phyloP scores from a whole-genome alignment of 225 moss, liverwort and hornwort species.

The Polytrichum commune region DNA sequence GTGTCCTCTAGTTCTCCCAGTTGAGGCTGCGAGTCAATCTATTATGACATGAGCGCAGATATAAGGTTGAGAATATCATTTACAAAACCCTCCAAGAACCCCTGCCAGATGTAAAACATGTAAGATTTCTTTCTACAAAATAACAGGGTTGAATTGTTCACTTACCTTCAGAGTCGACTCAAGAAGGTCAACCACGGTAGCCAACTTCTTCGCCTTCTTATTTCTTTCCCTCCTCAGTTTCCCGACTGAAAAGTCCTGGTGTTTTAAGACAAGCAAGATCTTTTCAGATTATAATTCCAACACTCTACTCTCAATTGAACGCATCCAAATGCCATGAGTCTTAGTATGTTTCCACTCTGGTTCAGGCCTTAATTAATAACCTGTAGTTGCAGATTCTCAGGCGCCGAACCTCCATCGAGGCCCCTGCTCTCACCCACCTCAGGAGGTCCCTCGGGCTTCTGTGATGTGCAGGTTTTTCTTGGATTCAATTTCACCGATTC shows the following conservation, averaged over 20 bases:
- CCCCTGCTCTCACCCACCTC: not conserved
- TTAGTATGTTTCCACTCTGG: not conserved
- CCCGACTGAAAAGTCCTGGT: not conserved
- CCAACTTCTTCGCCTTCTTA: not conserved
- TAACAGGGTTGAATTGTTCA: not conserved
- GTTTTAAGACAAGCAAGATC: not conserved
- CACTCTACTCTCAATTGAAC: not conserved
- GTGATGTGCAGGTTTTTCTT: not conserved
- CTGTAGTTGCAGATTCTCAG: not conserved
- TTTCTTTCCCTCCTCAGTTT: not conserved
- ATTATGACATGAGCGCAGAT: not conserved
- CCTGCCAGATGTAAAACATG: not conserved
- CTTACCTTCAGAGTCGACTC: not conserved
- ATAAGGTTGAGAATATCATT: not conserved
- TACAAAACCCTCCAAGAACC: not conserved
- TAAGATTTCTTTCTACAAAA: too few relatives aligned
- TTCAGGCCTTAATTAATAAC: not conserved
- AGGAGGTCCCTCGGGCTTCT: not conserved
- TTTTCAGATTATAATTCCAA: not conserved
- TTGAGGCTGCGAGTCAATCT: not conserved
- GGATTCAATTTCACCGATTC: conserved; percentile 4
- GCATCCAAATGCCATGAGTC: not conserved
- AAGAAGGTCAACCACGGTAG: not conserved
- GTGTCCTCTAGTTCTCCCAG: too few relatives aligned
- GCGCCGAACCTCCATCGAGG: not conserved